phyloP scores from a whole-genome alignment of 2,329 filamentous ascomycete genomes.

The Hypomyces rosellus region DNA sequence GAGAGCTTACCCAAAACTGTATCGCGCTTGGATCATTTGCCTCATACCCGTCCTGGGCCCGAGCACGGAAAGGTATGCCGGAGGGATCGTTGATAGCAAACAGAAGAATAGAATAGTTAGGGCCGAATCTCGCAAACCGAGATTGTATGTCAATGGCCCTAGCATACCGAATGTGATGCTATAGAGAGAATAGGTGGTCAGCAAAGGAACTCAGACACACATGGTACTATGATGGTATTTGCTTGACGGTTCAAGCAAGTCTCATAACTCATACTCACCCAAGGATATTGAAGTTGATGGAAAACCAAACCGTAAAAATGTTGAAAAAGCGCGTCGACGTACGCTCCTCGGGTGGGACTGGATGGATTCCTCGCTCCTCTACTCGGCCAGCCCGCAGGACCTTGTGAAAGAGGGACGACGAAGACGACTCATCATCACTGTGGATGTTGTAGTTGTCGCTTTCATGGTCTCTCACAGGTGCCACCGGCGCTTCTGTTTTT shows the following conservation, averaged over 20 bases:
- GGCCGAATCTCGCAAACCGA: slow-evolving; percentile 49
- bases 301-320: slow-evolving; percentile 44
- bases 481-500: slow-evolving; percentile 1
- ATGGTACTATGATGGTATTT: not conserved
- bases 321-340: slow-evolving; percentile 36
- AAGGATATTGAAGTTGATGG: slow-evolving; percentile 42
- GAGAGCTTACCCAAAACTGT: slow-evolving; percentile 47
- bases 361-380: slow-evolving; percentile 38
- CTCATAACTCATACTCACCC: slow-evolving; percentile 23
- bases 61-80: slow-evolving; percentile 51
- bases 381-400: slow-evolving; percentile 32
- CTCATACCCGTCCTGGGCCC: slow-evolving; percentile 58
- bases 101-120: slow-evolving; percentile 60
- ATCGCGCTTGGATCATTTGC: slow-evolving; percentile 60
- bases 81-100: slow-evolving; percentile 45
- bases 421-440: slow-evolving; percentile 18
- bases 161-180: slow-evolving; percentile 60
- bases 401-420: slow-evolving; percentile 22
- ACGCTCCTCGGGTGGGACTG: slow-evolving; percentile 36
- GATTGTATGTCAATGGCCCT: slow-evolving; percentile 47
- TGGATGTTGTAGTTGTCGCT: slow-evolving; percentile 20
- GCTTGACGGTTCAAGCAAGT: not conserved
- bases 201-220: not conserved
- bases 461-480: slow-evolving; percentile 11
- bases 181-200: not conserved